These are phyloP conservation scores for Vitis hybrid DNA, from an alignment of 177 flowering plant species.

Conservation along the genomic window DNA sequence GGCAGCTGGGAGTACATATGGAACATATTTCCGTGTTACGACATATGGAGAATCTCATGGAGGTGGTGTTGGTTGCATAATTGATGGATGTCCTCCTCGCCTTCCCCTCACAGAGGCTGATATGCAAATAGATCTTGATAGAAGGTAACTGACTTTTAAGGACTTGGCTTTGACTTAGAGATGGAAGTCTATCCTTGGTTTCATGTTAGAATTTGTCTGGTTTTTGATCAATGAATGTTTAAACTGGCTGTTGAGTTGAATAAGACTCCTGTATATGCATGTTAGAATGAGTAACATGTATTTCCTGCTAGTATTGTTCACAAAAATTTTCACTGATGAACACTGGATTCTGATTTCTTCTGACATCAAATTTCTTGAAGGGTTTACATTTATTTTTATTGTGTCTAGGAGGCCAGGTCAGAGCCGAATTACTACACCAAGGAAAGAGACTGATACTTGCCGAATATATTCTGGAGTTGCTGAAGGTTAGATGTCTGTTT, in stretches of 20 bases:
- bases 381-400: slow-evolving; percentile 2
- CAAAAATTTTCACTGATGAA: neutral
- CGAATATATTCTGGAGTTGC: slow-evolving; percentile 74
- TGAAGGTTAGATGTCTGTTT: slow-evolving; percentile 56
- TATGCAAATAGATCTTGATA: slow-evolving; percentile 86
- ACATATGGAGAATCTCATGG: slow-evolving; percentile 99
- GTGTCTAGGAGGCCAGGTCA: slow-evolving; percentile 94
- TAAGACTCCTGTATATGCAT: neutral
- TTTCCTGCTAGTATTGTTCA: neutral
- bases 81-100: slow-evolving; percentile 97
- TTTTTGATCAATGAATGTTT: neutral
- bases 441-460: slow-evolving; percentile 97
- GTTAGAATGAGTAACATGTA: neutral
- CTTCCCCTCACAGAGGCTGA: slow-evolving; percentile 84
- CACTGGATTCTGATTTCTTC: neutral
- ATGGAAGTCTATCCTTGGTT: neutral
- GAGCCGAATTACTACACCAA: slow-evolving; percentile 95
- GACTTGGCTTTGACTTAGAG: neutral
- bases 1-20: slow-evolving; percentile 84
- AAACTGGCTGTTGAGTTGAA: neutral
- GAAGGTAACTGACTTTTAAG: slow-evolving; percentile 56
- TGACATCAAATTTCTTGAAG: neutral
- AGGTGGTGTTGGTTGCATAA: slow-evolving; percentile 95
- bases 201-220: neutral
- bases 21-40: slow-evolving; percentile 80